These are phyloP conservation scores for Adansonia rubrostipa DNA, from an alignment of 441 rosid species.

Conservation along the genomic window DNA sequence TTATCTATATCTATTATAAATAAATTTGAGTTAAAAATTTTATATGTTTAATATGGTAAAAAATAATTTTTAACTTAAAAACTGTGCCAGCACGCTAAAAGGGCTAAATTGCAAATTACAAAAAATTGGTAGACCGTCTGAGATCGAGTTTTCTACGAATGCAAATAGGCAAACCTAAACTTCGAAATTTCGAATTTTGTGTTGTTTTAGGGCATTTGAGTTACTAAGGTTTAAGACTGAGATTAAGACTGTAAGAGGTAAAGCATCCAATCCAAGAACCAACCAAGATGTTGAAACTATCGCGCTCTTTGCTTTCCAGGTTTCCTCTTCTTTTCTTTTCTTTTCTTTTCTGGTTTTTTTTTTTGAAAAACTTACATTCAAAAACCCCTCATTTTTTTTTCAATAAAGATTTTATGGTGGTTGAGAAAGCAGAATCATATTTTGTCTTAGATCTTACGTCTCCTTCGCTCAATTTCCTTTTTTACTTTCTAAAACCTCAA, in stretches of 20 bases:
- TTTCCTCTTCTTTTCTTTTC: neutral
- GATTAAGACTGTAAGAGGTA: neutral
- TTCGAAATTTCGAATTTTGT: too few relatives aligned
- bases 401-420: neutral
- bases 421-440: neutral
- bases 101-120: too few relatives aligned
- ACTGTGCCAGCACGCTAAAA: too few relatives aligned
- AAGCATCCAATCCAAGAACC: neutral
- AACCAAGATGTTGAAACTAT: constrained; percentile 52
- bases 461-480: neutral
- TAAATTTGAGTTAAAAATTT: too few relatives aligned
- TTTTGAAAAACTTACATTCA: neutral
- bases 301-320: constrained; percentile 54
- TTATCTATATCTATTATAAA: too few relatives aligned
- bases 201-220: too few relatives aligned
- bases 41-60: too few relatives aligned
- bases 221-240: too few relatives aligned
- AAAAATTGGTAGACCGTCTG: too few relatives aligned
- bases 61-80: too few relatives aligned
- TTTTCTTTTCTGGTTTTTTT: neutral
- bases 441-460: neutral
- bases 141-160: too few relatives aligned
- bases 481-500: constrained; percentile 5
- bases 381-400: neutral
- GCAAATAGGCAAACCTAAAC: too few relatives aligned